These are phyloP conservation scores for Fusarium luffae DNA, from an alignment of 2,329 filamentous ascomycete genomes.

Conservation along the genomic window DNA sequence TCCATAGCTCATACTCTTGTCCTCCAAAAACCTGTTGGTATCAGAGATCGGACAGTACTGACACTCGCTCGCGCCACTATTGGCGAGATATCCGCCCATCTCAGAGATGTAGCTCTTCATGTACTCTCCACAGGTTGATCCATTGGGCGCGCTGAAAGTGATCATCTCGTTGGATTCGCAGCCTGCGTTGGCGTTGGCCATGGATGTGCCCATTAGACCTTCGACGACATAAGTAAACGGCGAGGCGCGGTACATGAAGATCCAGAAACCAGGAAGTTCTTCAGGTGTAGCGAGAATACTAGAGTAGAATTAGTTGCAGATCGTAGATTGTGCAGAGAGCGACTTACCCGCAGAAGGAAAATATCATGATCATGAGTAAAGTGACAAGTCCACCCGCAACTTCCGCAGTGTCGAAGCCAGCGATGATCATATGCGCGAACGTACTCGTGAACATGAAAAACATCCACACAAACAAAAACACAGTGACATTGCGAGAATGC, in stretches of 20 bases:
- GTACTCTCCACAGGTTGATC: slow-evolving; percentile 67
- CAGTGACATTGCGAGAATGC: slow-evolving; percentile 63
- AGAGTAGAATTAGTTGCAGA: slow-evolving; percentile 16
- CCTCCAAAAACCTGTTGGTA: slow-evolving; percentile 55
- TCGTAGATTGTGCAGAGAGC: accelerated
- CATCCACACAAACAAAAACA: slow-evolving; percentile 71
- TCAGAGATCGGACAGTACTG: slow-evolving; percentile 56
- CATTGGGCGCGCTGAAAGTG: slow-evolving; percentile 66
- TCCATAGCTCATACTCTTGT: slow-evolving; percentile 57
- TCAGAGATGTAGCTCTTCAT: slow-evolving; percentile 58
- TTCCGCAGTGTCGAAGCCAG: slow-evolving; percentile 71
- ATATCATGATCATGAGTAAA: slow-evolving; percentile 70
- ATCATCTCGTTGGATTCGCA: slow-evolving; percentile 75
- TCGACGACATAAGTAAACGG: slow-evolving; percentile 80
- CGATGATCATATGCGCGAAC: slow-evolving; percentile 73
- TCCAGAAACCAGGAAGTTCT: slow-evolving; percentile 78
- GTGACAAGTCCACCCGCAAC: slow-evolving; percentile 73
- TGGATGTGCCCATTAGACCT: slow-evolving; percentile 70
- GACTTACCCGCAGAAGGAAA: slow-evolving; percentile 74
- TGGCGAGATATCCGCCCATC: slow-evolving; percentile 60
- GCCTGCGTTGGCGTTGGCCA: slow-evolving; percentile 68
- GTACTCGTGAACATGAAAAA: slow-evolving; percentile 75
- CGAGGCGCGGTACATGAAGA: slow-evolving; percentile 78
- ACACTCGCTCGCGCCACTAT: slow-evolving; percentile 50
- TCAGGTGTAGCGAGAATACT: slow-evolving; percentile 71